Evolutionary conservation across 1,284 basidiomycete genomes (phyloP), one percentile per base, ranked within the genome.

Genomic region (Sutorius eximius): DNA sequence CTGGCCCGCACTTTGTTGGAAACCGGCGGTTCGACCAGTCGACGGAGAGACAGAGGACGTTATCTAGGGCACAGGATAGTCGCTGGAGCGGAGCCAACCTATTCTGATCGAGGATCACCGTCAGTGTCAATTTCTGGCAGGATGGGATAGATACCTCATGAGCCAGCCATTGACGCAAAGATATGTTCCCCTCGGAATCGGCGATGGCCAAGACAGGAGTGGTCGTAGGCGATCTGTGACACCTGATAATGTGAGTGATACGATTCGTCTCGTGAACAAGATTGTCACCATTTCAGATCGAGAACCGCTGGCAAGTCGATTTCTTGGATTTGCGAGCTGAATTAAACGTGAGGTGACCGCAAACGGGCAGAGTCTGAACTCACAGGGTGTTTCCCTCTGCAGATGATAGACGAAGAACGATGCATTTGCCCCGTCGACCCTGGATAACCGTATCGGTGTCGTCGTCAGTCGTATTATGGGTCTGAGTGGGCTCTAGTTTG

Each of bases 281-380:
- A 27, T n/a, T n/a, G 27, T 71, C 61, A 92, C 95, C 95, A 98
- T 80, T 96, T 96, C 80, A 93, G 86, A 67, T 98, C 95, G n/a
- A 90, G 78, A 27, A 98, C 82, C 11, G 93, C 95, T 1, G 93
- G 86, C 13, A 90, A 76, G 52, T 88, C 79, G 40, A 93, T 78
- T 22, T 85, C 75, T 64, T 94, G 87, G 3, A 88, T 64, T 62
- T 87, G 79, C 9, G 74, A 70, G 54, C 92, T 94, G 58, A 33
- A 49, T 27, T 20, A 56, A 63, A 29, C 6, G 27, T 56, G 5
- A 60, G 53, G 37, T 5, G 46, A 24, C 12, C 29, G n/a, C 53
- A 22, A 3, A 38, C 24, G 13, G 5, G 47, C 10, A 24, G 20
- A n/a, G 22, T 38, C 15, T 16, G 18, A 1, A 55, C 57, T 54